Percentiles rank a stretch among this genome's conserved stretches.
These are phyloP conservation scores for Euphorbia pulcherrima DNA, from an alignment of 345 rosid genomes.

Conservation along the genomic window DNA sequence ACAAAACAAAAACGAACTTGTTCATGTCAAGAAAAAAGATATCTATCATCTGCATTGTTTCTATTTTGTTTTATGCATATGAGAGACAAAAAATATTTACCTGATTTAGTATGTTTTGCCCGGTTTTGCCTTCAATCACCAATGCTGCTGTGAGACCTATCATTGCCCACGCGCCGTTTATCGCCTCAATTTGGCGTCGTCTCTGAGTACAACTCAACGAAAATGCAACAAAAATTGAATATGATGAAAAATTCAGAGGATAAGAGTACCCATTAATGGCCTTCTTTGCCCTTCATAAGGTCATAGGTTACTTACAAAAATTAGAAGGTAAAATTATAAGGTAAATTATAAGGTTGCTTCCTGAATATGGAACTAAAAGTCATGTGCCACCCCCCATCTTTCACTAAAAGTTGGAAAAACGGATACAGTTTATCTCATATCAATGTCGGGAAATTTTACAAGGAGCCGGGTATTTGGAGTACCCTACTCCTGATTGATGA, in stretches of 20 bases:
- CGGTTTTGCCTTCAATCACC: constrained; percentile 82
- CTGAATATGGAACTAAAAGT: no score
- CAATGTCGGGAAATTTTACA: no score
- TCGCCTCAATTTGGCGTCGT: constrained; percentile 76
- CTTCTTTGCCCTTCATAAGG: not conserved
- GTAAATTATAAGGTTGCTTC: no score
- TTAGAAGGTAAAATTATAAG: no score
- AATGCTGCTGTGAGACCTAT: constrained; percentile 74
- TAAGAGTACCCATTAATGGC: not conserved
- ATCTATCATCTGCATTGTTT: not conserved
- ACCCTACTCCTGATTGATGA: no score
- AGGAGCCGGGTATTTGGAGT: no score
- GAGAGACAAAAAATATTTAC: constrained; percentile 25
- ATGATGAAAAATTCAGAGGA: not conserved
- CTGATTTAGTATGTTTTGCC: constrained; percentile 64
- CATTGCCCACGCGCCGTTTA: constrained; percentile 93
- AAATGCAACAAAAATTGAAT: not conserved
- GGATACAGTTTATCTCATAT: no score
- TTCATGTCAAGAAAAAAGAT: constrained; percentile 2
- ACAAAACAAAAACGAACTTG: constrained; percentile 12
- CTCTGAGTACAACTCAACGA: no score
- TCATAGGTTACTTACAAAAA: no score
- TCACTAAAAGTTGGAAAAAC: no score
- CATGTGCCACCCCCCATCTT: no score
- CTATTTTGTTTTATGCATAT: not conserved